Conservation (phyloP, 1,284 basidiomycete species). For the Puccinia coronata region DNA sequence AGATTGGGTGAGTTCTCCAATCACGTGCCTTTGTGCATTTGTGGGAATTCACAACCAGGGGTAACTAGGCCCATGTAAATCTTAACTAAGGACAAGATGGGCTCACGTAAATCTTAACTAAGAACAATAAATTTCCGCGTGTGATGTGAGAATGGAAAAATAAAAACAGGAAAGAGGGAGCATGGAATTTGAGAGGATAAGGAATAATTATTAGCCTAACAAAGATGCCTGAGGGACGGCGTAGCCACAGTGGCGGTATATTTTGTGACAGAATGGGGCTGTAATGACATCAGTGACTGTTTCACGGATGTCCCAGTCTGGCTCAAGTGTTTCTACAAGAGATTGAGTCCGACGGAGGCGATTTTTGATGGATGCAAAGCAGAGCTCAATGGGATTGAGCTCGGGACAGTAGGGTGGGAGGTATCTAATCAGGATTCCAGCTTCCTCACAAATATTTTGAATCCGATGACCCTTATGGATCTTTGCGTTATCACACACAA, state of each 20-base stretch:
- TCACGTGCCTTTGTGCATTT: too few species aligned
- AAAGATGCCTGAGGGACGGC: background rate
- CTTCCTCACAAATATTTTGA: background rate
- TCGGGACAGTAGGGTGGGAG: constrained; percentile 32
- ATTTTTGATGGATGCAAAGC: constrained; percentile 14
- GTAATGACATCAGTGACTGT: background rate
- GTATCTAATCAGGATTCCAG: constrained; percentile 5
- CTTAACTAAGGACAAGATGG: too few species aligned
- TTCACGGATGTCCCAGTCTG: constrained; percentile 6
- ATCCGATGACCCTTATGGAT: background rate
- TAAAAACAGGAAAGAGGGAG: too few species aligned
- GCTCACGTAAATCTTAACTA: too few species aligned
- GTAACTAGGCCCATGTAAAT: too few species aligned
- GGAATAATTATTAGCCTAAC: too few species aligned
- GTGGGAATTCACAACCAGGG: too few species aligned
- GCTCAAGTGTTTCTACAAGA: background rate
- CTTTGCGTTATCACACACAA: constrained; percentile 11
- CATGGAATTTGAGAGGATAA: too few species aligned
- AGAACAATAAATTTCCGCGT: too few species aligned
- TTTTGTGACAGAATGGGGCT: background rate
- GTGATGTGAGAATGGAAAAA: too few species aligned
- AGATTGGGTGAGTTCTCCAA: too few species aligned
- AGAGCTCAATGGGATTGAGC: too few species aligned
- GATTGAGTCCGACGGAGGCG: background rate
- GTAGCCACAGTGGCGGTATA: background rate